A percentile compares a stretch with the other conserved stretches of the same genome.
phyloP scores from a whole-genome alignment of 768 basidiomycete genomes.

The Termitomyces sp. region DNA sequence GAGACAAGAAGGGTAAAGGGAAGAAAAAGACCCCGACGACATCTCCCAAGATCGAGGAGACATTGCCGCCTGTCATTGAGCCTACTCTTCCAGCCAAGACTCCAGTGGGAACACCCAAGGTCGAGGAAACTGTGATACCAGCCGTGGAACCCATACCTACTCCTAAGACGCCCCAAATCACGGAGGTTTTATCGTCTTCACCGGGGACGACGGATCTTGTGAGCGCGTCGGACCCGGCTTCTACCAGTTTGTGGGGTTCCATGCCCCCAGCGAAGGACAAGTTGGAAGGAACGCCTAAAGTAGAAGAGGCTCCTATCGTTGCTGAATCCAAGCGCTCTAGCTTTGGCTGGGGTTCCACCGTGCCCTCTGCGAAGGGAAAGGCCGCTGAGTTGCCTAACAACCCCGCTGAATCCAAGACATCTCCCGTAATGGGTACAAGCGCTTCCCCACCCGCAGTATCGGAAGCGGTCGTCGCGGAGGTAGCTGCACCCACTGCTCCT shows the following conservation, averaged over 20 bases:
- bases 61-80: slow-evolving; percentile 9
- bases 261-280: slow-evolving; percentile 6
- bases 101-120: slow-evolving; percentile 1
- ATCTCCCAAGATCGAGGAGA: slow-evolving; percentile 12
- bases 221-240: slow-evolving; percentile 1
- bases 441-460: slow-evolving; percentile 14
- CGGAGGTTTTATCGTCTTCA: slow-evolving; percentile 37
- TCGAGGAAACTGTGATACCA: slow-evolving; percentile 1
- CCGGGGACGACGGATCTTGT: slow-evolving; percentile 34
- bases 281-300: slow-evolving; percentile 13
- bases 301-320: slow-evolving; percentile 8
- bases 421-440: slow-evolving; percentile 14
- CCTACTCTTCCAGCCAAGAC: slow-evolving; percentile 15
- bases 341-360: slow-evolving; percentile 3
- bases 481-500: background rate
- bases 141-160: slow-evolving; percentile 9
- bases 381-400: background rate
- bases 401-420: slow-evolving; percentile 1
- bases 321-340: slow-evolving; percentile 4
- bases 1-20: slow-evolving; percentile 21
- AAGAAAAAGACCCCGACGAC: slow-evolving; percentile 17
- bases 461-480: slow-evolving; percentile 10
- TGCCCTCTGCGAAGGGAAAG: slow-evolving; percentile 8
- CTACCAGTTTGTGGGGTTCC: slow-evolving; percentile 1
- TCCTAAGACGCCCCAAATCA: slow-evolving; percentile 24